Evolutionary conservation across 1,284 basidiomycete species (phyloP).

Genomic region (Irpex sp.): DNA sequence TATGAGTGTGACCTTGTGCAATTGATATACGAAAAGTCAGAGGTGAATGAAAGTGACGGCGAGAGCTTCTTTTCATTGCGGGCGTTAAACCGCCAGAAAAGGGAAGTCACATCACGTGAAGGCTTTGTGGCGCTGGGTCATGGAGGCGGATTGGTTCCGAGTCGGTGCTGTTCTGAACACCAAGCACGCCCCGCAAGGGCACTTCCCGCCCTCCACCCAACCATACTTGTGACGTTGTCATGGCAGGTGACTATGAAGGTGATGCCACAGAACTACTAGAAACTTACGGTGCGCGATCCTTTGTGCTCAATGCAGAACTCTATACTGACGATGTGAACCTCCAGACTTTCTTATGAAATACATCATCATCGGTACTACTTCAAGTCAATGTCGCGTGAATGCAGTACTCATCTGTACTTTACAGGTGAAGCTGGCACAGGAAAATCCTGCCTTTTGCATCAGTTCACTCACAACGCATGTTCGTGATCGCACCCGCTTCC

Average conservation of each 20-base stretch:
- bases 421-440: conserved; percentile 94
- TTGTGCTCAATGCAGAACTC: not conserved
- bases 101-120: conserved; percentile 4
- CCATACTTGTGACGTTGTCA: conserved; percentile 23
- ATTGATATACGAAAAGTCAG: too few species aligned
- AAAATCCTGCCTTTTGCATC: conserved; percentile 94
- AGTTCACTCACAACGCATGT: conserved; percentile 95
- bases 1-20: not conserved
- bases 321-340: conserved; percentile 6
- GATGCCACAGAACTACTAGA: conserved; percentile 89
- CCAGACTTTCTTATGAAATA: conserved; percentile 97
- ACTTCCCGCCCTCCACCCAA: conserved; percentile 4
- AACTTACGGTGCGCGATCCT: conserved; percentile 71
- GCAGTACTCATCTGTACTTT: not conserved
- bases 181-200: conserved; percentile 5
- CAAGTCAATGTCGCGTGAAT: not conserved
- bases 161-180: not conserved
- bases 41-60: too few species aligned
- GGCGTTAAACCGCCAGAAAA: not conserved
- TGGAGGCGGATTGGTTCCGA: not conserved
- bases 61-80: not conserved
- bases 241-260: conserved; percentile 63
- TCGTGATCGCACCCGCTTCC: conserved; percentile 30
- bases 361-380: conserved; percentile 82
- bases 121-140: not conserved